Conservation (phyloP, 768 basidiomycete genomes). For the Tubosaeta sp. region DNA sequence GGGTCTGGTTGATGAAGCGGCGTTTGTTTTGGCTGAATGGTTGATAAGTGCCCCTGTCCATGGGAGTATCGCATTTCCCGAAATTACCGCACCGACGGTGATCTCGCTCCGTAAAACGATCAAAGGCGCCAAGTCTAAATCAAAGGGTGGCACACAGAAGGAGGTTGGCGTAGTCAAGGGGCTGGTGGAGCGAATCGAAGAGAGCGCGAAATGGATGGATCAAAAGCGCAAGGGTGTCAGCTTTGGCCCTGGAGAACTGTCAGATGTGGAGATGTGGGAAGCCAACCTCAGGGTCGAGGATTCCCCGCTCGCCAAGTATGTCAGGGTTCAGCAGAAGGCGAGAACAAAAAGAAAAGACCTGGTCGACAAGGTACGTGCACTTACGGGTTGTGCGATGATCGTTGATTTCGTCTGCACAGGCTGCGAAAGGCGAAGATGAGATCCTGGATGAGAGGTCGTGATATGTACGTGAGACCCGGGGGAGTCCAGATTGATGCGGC, state of each 20-base stretch:
- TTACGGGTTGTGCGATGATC: background rate
- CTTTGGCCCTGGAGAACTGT: constrained; percentile 71
- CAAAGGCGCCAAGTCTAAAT: constrained; percentile 52
- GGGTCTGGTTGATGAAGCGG: constrained; percentile 74
- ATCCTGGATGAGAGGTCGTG: constrained; percentile 48
- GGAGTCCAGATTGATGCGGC: background rate
- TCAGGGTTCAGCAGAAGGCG: constrained; percentile 75
- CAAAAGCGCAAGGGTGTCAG: constrained; percentile 59
- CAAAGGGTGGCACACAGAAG: constrained; percentile 39
- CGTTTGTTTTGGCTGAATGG: constrained; percentile 79
- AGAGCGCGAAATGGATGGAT: constrained; percentile 77
- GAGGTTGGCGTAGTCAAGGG: constrained; percentile 63
- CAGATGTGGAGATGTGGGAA: constrained; percentile 74
- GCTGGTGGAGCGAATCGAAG: constrained; percentile 84
- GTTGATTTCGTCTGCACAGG: constrained; percentile 40
- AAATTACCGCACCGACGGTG: constrained; percentile 76
- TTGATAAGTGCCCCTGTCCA: constrained; percentile 66
- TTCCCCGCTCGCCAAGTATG: constrained; percentile 77
- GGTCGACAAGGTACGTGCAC: constrained; percentile 61
- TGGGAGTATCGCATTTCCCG: constrained; percentile 90
- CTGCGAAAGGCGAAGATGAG: constrained; percentile 66
- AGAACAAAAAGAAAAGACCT: constrained; percentile 69
- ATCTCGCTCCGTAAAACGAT: constrained; percentile 68
- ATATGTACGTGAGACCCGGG: background rate
- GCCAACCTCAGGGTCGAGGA: constrained; percentile 54